Conservation (phyloP, 495 filamentous ascomycete species). For the Neurospora sp. region DNA sequence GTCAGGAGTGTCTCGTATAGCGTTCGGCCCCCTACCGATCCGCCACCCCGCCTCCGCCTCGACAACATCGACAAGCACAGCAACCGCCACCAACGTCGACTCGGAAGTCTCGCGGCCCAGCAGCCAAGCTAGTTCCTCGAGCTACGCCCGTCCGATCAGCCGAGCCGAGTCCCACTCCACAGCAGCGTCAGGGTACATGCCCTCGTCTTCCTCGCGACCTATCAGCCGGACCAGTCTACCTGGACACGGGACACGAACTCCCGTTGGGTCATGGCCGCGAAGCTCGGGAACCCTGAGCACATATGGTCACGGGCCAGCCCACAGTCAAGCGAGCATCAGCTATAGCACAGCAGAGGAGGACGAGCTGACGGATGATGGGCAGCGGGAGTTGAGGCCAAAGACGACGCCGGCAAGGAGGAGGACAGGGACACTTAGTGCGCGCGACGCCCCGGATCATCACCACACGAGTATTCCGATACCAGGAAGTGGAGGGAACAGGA, state of each 20-base stretch:
- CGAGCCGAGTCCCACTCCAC: conserved; percentile 31
- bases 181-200: conserved; percentile 19
- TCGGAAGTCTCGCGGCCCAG: conserved; percentile 44
- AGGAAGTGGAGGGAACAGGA: conserved; percentile 15
- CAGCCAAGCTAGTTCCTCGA: conserved; percentile 49
- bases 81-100: conserved; percentile 15
- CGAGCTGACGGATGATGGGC: conserved; percentile 31
- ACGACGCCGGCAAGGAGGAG: conserved; percentile 41
- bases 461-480: conserved; percentile 29
- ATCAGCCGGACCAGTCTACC: conserved; percentile 48
- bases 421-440: conserved; percentile 35
- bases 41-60: conserved; percentile 23
- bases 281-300: conserved; percentile 24
- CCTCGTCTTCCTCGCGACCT: conserved; percentile 48
- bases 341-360: conserved; percentile 34
- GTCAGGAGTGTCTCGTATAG: conserved; percentile 41
- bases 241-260: conserved; percentile 54
- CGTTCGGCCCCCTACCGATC: conserved; percentile 43
- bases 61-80: neutral
- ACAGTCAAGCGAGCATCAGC: conserved; percentile 29
- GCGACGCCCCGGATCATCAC: conserved; percentile 3
- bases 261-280: conserved; percentile 49
- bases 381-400: conserved; percentile 29
- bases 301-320: conserved; percentile 32
- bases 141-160: conserved; percentile 38